phyloP scores from a whole-genome alignment of 2,329 filamentous ascomycete genomes.

The Rhexocercosporidium sp. region DNA sequence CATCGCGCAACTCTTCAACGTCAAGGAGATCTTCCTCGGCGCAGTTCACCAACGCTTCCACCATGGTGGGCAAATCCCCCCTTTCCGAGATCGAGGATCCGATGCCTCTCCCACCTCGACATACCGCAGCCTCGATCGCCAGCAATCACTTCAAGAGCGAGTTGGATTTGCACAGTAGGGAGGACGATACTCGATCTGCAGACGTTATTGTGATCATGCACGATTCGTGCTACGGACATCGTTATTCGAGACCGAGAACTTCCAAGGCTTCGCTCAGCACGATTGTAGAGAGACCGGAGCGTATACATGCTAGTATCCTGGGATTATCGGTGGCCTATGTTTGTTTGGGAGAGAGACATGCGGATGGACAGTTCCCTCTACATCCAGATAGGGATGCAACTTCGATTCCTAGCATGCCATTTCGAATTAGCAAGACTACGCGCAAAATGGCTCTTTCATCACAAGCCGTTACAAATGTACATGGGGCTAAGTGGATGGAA shows the following conservation, averaged over 20 bases:
- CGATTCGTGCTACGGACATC: slow-evolving; percentile 93
- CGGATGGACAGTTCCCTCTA: slow-evolving; percentile 70
- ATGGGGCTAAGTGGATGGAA: slow-evolving; percentile 92
- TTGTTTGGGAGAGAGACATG: slow-evolving; percentile 81
- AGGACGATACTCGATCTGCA: slow-evolving; percentile 42
- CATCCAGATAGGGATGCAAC: slow-evolving; percentile 63
- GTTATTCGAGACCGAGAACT: slow-evolving; percentile 82
- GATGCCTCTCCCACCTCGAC: slow-evolving; percentile 42
- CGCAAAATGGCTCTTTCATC: slow-evolving; percentile 75
- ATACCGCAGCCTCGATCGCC: slow-evolving; percentile 54
- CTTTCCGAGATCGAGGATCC: slow-evolving; percentile 45
- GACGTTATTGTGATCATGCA: slow-evolving; percentile 86
- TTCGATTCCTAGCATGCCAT: slow-evolving; percentile 67
- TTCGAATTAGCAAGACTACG: slow-evolving; percentile 82
- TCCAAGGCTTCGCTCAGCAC: slow-evolving; percentile 72
- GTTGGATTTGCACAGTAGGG: slow-evolving; percentile 37
- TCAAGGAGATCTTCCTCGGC: slow-evolving; percentile 51
- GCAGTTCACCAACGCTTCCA: slow-evolving; percentile 44
- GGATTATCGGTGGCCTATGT: slow-evolving; percentile 90
- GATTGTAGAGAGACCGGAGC: slow-evolving; percentile 93
- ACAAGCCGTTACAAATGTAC: slow-evolving; percentile 84
- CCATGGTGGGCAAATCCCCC: slow-evolving; percentile 47
- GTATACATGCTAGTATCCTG: slow-evolving; percentile 81
- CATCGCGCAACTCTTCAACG: slow-evolving; percentile 42
- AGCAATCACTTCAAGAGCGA: slow-evolving; percentile 41